Base-by-base conservation (phyloP, 306 rosid genomes). In the Dalbergia cultrata region DNA sequence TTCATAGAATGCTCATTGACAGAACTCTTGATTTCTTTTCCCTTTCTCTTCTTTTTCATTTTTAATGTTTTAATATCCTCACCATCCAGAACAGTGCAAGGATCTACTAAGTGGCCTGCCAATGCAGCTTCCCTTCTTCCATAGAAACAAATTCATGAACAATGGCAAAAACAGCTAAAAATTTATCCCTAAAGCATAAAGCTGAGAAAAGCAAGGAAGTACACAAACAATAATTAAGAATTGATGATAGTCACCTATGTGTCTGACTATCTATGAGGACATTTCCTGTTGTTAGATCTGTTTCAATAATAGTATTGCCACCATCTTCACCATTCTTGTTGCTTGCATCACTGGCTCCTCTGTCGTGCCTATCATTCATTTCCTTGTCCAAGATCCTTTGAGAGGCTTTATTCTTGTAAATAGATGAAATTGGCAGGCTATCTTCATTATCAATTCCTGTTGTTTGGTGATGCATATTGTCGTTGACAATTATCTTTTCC, bases 381-480 rank as follows among this genome's bases (percentile, higher is more conserved):
- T 86, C 84, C 80, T 68, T 70, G 69, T 37, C 43, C 60, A 81
- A 57, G 77, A 71, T 74, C 74, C 75, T 83, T 65, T 50, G 45
- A 76, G 66, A 44, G 60, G 79, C 35, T 75, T 68, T 84, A 56
- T 54, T 78, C 83, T 86, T 91, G 81, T 10, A 81, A 59, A 84
- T 21, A 60, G 86, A 81, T 41, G 92, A 90, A 81, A 88, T 87
- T 5, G 90, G 93, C 71, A 56, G 16, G 37, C n/a, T 45, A 64
- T 84, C 90, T 35, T 90, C 91, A 31, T 87, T 80, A 50, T 85
- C 91, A 54, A 60, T 70, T 67, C 81, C 82, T 49, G 39, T 64
- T 33, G 68, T 80, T 67, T 81, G 82, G 67, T 58, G 81, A 77
- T 75, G 31, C 45, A 14, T 44, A 39, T 37, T 56, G 72, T 75